These are phyloP conservation scores for Singerocomus inundabilis DNA, from an alignment of 1,284 basidiomycete genomes.

Conservation along the genomic window DNA sequence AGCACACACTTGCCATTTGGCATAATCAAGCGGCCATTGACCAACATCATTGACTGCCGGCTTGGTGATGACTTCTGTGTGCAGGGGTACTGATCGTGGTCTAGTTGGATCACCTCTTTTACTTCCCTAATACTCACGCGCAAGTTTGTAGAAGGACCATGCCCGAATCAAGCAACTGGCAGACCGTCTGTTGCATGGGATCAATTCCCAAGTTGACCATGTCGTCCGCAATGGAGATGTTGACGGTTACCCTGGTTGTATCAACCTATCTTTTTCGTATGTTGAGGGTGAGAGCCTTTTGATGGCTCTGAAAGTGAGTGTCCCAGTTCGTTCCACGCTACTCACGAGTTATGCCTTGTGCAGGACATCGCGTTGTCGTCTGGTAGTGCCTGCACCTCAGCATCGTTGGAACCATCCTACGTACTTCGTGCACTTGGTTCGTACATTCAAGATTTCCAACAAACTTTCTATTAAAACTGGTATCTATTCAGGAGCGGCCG, in stretches of 20 bases:
- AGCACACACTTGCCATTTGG: slow-evolving; percentile 33
- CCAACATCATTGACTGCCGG: slow-evolving; percentile 37
- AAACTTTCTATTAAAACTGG: slow-evolving; percentile 1
- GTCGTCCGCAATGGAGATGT: slow-evolving; percentile 94
- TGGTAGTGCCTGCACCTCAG: slow-evolving; percentile 97
- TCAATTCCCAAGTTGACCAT: slow-evolving; percentile 83
- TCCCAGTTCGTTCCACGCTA: neutral
- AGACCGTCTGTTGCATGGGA: slow-evolving; percentile 78
- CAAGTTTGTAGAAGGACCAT: slow-evolving; percentile 71
- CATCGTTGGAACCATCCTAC: slow-evolving; percentile 97
- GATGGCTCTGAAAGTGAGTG: slow-evolving; percentile 95
- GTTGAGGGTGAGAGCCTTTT: slow-evolving; percentile 97
- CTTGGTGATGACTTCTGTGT: slow-evolving; percentile 64
- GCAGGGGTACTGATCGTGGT: slow-evolving; percentile 85
- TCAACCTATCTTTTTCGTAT: slow-evolving; percentile 96
- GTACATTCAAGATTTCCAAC: slow-evolving; percentile 13
- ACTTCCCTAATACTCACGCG: slow-evolving; percentile 9
- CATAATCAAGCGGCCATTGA: slow-evolving; percentile 39
- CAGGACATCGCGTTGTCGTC: slow-evolving; percentile 97
- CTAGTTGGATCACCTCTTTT: slow-evolving; percentile 11
- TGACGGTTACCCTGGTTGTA: slow-evolving; percentile 87
- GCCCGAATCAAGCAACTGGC: slow-evolving; percentile 75
- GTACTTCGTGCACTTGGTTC: slow-evolving; percentile 91
- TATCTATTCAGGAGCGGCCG: slow-evolving; percentile 70
- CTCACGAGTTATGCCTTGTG: slow-evolving; percentile 1